Evolutionary conservation across 2,329 filamentous ascomycete species (phyloP), one percentile per base, ranked within the genome.

Genomic region (Diaporthe ilicicola): DNA sequence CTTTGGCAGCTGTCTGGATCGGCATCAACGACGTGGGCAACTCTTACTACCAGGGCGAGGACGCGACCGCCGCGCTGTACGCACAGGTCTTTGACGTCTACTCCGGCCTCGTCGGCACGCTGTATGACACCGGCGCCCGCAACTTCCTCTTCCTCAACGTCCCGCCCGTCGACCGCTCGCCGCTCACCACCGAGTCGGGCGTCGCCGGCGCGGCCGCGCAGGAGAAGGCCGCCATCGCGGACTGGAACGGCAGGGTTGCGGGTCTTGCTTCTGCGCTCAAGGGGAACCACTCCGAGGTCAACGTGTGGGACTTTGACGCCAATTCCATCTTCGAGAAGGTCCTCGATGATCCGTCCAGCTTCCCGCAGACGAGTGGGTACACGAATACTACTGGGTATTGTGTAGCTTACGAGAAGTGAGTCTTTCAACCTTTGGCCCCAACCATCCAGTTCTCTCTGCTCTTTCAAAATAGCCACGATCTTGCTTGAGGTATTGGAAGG

Each of bases 61-160:
- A 76, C 0, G 78, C 78, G 46, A 80, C 78, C 0, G 74, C 75
- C 0, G 75, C 76, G 0, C 76, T 86, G 5, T 81, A 84, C 65
- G 75, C 75, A 9, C 74, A 78, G 34, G 82, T 84, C 4, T 82
- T 85, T 27, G 78, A 75, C 3, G 80, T 82, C 27, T 86, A 85
- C 67, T 79, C 80, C 8, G 76, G 75, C 5, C 76, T 85, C 1
- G 76, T 84, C 0, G 78, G 82, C 62, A 67, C 82, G 29, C 78
- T 91, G 9, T 89, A 89, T 73, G 76, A 79, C 3, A 79, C 81
- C 4, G 89, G 89, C 0, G 84, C 84, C 5, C 80, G 88, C 8
- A 89, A 89, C 67, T 91, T 91, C 70, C 80, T 86, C 2, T 83
- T 91, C 67, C 72, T 91, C 48, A 89, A 85, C 70, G 88, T 90